These are phyloP conservation scores for Plectosphaerella cucumerina DNA, from an alignment of 2,329 filamentous ascomycete species.

Conservation along the genomic window DNA sequence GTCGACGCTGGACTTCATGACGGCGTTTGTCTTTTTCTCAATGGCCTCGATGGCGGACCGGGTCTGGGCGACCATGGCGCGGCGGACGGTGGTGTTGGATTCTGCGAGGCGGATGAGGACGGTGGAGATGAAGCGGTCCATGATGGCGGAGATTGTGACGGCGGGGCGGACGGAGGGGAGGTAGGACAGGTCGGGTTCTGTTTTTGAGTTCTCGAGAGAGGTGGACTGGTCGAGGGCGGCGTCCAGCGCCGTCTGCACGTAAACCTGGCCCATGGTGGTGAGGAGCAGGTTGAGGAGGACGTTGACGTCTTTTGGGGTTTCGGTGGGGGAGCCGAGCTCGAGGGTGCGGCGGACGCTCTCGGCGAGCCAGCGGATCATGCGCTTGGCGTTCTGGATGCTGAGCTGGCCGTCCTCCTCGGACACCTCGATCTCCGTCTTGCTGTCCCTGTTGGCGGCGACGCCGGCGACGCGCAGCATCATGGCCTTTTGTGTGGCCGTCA, in stretches of 20 bases:
- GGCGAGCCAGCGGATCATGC: slow-evolving; percentile 96
- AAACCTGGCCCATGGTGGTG: slow-evolving; percentile 81
- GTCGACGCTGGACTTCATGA: slow-evolving; percentile 54
- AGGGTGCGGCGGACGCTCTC: slow-evolving; percentile 89
- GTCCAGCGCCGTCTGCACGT: slow-evolving; percentile 63
- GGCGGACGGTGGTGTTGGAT: slow-evolving; percentile 82
- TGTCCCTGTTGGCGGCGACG: slow-evolving; percentile 68
- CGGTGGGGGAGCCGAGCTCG: slow-evolving; percentile 80
- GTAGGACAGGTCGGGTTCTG: slow-evolving; percentile 83
- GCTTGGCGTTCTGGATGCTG: slow-evolving; percentile 82
- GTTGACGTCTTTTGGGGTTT: slow-evolving; percentile 91
- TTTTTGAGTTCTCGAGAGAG: slow-evolving; percentile 72
- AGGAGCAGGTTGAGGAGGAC: slow-evolving; percentile 80
- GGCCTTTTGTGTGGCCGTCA: slow-evolving; percentile 81
- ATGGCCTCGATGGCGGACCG: slow-evolving; percentile 69
- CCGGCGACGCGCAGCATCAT: slow-evolving; percentile 90
- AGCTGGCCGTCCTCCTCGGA: slow-evolving; percentile 84
- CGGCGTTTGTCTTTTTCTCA: slow-evolving; percentile 73
- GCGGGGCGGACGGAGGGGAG: slow-evolving; percentile 74
- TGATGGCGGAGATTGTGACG: slow-evolving; percentile 86
- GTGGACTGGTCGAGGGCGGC: slow-evolving; percentile 70
- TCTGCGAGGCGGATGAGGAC: slow-evolving; percentile 87
- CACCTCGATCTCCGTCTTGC: slow-evolving; percentile 84
- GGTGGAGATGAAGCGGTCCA: slow-evolving; percentile 86
- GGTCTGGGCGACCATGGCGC: slow-evolving; percentile 83